Evolutionary conservation across 345 rosid genomes (phyloP).

Genomic region (Leavenworthia alabamica): DNA sequence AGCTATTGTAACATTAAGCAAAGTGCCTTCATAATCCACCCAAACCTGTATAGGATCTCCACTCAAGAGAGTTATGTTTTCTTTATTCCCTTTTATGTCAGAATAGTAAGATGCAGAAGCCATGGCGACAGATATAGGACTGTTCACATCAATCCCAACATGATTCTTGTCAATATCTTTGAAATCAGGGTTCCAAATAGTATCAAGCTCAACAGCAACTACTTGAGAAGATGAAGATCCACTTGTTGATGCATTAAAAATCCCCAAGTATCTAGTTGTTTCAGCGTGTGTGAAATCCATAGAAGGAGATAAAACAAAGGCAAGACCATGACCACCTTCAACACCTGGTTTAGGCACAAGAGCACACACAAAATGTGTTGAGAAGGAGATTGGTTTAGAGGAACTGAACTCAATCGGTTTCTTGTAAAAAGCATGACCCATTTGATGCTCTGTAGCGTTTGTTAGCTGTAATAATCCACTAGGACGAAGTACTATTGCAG

Average conservation of each 20-base stretch:
- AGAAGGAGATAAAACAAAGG: constrained; percentile 37
- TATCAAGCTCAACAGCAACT: constrained; percentile 57
- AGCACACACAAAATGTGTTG: constrained; percentile 39
- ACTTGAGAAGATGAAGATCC: constrained; percentile 32
- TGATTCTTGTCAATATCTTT: constrained; percentile 40
- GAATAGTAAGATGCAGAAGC: constrained; percentile 38
- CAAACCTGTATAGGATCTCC: constrained; percentile 48
- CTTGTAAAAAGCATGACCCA: constrained; percentile 47
- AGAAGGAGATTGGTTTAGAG: constrained; percentile 30
- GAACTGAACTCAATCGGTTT: constrained; percentile 41
- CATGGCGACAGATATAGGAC: constrained; percentile 32
- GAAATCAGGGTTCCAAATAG: constrained; percentile 40
- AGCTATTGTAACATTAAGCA: constrained; percentile 45
- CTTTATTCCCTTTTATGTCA: not conserved
- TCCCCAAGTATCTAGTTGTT: constrained; percentile 35
- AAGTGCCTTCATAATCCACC: constrained; percentile 50
- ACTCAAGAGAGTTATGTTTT: constrained; percentile 32
- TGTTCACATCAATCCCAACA: constrained; percentile 54
- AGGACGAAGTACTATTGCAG: constrained; percentile 33
- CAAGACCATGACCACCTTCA: constrained; percentile 46
- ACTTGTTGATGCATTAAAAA: constrained; percentile 34
- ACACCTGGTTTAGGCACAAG: constrained; percentile 24
- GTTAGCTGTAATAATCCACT: constrained; percentile 49
- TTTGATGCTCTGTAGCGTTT: constrained; percentile 25
- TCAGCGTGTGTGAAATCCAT: constrained; percentile 13